Percentiles rank a stretch among this genome's conserved stretches.
Evolutionary conservation across 2,329 filamentous ascomycete genomes (phyloP).

Genomic region (Paraphaeosphaeria sporulosa): DNA sequence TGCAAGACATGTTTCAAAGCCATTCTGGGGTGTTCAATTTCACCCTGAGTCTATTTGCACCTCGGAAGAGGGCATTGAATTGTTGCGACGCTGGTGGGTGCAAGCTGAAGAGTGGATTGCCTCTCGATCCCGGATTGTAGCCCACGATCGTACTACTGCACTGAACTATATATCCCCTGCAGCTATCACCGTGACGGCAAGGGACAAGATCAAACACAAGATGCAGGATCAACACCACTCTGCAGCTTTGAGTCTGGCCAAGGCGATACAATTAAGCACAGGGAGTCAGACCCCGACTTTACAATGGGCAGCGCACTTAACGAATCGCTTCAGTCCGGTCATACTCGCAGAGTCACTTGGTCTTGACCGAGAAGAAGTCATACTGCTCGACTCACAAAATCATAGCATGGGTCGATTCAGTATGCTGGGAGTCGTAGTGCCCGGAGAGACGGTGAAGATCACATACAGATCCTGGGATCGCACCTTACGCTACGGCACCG

Average conservation of each 20-base stretch:
- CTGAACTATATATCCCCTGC: not conserved
- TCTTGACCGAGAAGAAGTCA: constrained; percentile 11
- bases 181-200: not conserved
- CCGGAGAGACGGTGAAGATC: constrained; percentile 16
- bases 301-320: constrained; percentile 5
- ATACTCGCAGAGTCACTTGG: constrained; percentile 14
- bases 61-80: constrained; percentile 65
- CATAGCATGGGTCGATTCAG: constrained; percentile 17
- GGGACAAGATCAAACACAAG: not conserved
- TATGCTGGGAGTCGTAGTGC: constrained; percentile 16
- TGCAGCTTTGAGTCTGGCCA: constrained; percentile 2
- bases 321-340: constrained; percentile 11
- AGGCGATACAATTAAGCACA: not conserved
- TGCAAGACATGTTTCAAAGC: constrained; percentile 68
- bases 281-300: not conserved
- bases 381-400: constrained; percentile 20
- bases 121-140: constrained; percentile 2
- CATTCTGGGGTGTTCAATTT: constrained; percentile 85
- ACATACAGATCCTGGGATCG: constrained; percentile 18
- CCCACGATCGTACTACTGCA: not conserved
- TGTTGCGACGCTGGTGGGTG: constrained; percentile 77
- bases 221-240: not conserved
- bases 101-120: constrained; percentile 63
- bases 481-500: constrained; percentile 13
- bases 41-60: constrained; percentile 88